phyloP scores from a whole-genome alignment of 495 filamentous ascomycete genomes.

The Parmelia sp. region DNA sequence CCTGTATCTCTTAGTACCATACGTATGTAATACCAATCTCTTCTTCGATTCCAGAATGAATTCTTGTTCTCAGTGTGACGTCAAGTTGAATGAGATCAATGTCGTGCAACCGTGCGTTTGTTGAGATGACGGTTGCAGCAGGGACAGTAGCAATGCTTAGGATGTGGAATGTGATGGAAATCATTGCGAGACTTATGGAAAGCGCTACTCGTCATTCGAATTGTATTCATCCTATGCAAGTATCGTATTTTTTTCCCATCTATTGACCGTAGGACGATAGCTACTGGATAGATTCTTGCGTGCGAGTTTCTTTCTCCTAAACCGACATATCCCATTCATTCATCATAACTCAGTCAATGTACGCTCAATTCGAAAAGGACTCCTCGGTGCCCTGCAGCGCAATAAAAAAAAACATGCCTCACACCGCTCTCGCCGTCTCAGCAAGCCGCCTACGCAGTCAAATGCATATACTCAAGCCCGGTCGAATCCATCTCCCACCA shows the following conservation, averaged over 20 bases:
- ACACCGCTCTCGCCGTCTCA: too few species aligned
- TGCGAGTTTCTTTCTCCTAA: not conserved
- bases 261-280: not conserved
- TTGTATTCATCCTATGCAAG: not conserved
- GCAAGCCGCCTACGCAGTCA: too few species aligned
- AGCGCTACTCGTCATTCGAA: not conserved
- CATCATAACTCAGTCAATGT: not conserved
- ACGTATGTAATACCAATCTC: conserved; percentile 4
- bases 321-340: not conserved
- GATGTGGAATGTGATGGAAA: not conserved
- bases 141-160: not conserved
- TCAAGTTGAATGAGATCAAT: not conserved
- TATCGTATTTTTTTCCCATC: not conserved
- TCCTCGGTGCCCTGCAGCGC: not conserved
- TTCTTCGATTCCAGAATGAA: not conserved
- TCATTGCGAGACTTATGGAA: not conserved
- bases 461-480: not conserved
- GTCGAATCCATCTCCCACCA: not conserved
- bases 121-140: too few species aligned
- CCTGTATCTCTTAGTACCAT: not conserved
- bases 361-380: not conserved
- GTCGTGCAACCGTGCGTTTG: not conserved
- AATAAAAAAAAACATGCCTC: not conserved
- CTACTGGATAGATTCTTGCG: not conserved
- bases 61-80: not conserved